Percentiles rank a stretch among this genome's conserved stretches.
Evolutionary conservation across 2,329 filamentous ascomycete species (phyloP).

Genomic region (Monosporascus sp.): DNA sequence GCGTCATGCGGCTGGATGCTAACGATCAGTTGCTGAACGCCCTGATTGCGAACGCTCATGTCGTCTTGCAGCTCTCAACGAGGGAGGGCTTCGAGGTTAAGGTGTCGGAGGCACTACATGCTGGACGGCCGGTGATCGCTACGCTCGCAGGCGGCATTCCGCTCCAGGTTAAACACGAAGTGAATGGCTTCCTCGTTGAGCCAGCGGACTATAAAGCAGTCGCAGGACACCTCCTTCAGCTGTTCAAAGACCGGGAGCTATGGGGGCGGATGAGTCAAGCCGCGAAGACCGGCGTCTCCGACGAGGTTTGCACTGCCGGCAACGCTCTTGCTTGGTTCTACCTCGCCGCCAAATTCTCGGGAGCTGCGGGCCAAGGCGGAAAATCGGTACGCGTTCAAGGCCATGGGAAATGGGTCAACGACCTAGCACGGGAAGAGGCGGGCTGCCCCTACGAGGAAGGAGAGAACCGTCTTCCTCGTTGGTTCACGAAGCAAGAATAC

Average conservation of each 20-base stretch:
- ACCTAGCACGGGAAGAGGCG: conserved; percentile 64
- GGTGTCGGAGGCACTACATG: conserved; percentile 76
- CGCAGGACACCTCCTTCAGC: conserved; percentile 58
- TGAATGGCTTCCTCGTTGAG: conserved; percentile 70
- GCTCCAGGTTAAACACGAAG: conserved; percentile 65
- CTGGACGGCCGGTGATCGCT: conserved; percentile 72
- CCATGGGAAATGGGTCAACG: conserved; percentile 64
- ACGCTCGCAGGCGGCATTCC: conserved; percentile 75
- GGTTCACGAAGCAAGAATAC: conserved; percentile 29
- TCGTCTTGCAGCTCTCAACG: conserved; percentile 74
- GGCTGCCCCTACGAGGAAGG: conserved; percentile 50
- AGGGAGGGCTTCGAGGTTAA: conserved; percentile 84
- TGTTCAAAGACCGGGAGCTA: conserved; percentile 61
- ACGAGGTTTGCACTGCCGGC: conserved; percentile 77
- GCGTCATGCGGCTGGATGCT: conserved; percentile 70
- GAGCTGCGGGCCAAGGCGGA: conserved; percentile 41
- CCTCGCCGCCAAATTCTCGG: conserved; percentile 61
- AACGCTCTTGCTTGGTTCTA: conserved; percentile 75
- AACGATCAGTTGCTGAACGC: conserved; percentile 78
- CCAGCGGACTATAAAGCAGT: conserved; percentile 66
- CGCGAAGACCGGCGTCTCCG: conserved; percentile 63
- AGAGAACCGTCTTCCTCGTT: conserved; percentile 56
- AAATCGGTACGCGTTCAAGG: conserved; percentile 40
- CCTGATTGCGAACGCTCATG: conserved; percentile 64
- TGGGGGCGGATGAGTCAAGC: conserved; percentile 62